Evolutionary conservation across 2,329 filamentous ascomycete genomes (phyloP), one percentile per base, ranked within the genome.

Genomic region (Aspergillus luchuensis): DNA sequence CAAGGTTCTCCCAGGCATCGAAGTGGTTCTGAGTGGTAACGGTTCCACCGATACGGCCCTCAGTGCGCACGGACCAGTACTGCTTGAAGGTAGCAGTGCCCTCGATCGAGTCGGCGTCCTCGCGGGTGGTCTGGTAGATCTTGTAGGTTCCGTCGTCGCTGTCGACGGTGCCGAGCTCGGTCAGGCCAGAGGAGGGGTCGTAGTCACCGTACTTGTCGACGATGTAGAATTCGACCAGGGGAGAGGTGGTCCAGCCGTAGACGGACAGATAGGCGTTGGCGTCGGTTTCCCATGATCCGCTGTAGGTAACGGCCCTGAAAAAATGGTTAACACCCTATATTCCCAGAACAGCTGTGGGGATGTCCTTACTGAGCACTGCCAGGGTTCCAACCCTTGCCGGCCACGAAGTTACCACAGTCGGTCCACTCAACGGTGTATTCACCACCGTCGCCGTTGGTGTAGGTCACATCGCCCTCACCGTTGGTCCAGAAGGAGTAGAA

Each of bases 351-450:
- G 23, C 8, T 19, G 3, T 8, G 1, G 1, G 28, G 1, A 33
- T 3, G 11, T 15, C 61, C 74, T 60, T 78, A 86, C 82, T 80
- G 77, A 23, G 75, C 72, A 59, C 72, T 79, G 38, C 84, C 84
- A 11, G 83, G 80, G 60, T 80, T 80, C 84, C 84, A 87, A 41
- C 85, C 85, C 73, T 86, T 87, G 28, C 85, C 85, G 60, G 77
- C 82, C 21, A 85, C 83, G 43, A 85, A 82, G 76, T 86, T 83
- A 25, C 82, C 84, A 41, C 71, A 73, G 47, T 77, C 74, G 43
- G 63, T 69, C 83, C 83, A 85, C 21, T 66, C 68, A 0, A 81
- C 75, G 45, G 70, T 78, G 74, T 84, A 85, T 43, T 74, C 66
- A 2, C 81, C 82, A 3, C 65, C 76, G 3, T 69, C 66, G 3